phyloP scores from a whole-genome alignment of 108 stramenopile genomes.

The Nitzschia sp. region DNA sequence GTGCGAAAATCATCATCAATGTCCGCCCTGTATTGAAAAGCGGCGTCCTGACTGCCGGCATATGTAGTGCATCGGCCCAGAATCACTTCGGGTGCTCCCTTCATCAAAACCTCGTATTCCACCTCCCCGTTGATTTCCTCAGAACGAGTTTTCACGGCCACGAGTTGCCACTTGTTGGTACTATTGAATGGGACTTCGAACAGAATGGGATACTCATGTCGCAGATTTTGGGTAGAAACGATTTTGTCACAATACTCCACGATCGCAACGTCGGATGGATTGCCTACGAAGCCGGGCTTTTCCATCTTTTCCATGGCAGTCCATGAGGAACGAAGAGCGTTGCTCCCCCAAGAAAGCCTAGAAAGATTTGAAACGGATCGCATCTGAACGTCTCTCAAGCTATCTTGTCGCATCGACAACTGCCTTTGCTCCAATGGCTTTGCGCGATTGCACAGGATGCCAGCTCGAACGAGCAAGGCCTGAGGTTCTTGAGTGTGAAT shows the following conservation, averaged over 20 bases:
- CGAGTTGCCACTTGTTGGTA: conserved; percentile 73
- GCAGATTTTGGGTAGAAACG: neutral
- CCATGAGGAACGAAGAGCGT: neutral
- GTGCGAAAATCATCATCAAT: conserved; percentile 24
- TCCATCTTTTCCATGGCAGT: neutral
- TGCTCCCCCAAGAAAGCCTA: conserved; percentile 7
- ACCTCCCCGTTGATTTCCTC: conserved; percentile 32
- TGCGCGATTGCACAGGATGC: neutral
- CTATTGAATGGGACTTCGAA: conserved; percentile 85
- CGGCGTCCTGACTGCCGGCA: too few relatives aligned
- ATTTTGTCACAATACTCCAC: neutral
- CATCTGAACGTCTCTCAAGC: neutral
- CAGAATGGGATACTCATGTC: conserved; percentile 32
- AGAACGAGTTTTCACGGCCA: conserved; percentile 14
- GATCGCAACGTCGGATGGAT: neutral
- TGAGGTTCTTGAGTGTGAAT: neutral
- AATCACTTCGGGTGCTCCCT: conserved; percentile 83
- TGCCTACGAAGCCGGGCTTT: neutral
- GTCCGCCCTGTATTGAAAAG: too few relatives aligned
- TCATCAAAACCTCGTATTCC: conserved; percentile 55
- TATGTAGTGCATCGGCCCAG: conserved; percentile 55
- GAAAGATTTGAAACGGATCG: conserved; percentile 14
- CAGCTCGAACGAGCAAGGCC: neutral
- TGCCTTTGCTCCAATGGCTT: neutral
- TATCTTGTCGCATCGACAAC: neutral